Base-by-base conservation (phyloP, 2,329 filamentous ascomycete genomes). In the Tolypocladium paradoxum region DNA sequence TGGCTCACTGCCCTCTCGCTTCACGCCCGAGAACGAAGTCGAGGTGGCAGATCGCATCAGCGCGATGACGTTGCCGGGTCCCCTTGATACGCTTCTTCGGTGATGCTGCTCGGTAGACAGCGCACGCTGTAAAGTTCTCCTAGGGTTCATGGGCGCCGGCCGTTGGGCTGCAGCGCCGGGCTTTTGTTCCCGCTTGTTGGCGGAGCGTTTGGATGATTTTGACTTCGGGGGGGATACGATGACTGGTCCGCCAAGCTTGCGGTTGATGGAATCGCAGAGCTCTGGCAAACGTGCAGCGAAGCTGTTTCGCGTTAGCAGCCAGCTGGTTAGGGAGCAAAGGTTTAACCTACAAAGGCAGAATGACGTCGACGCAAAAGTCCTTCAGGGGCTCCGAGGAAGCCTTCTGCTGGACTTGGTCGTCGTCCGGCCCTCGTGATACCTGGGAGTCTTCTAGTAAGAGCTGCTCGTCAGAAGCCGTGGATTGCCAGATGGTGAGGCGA, bases 401-500 rank as follows among this genome's bases (percentile, higher is more conserved):
- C 53, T 70, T 73, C 54, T 73, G 71, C 48, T 68, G 65, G 52
- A 64, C 67, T 53, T 68, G 69, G 2, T 67, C 65, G 43, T 70
- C 69, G 2, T 58, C 56, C 1, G 65, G 60, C 6, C 64, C 59
- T 3, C 61, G 64, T 3, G 64, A 55, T 3, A 65, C 57, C 56
- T 80, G 77, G 1, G 76, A 73, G 52, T 79, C 76, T 46, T 76
- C 74, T 18, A 77, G 61, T 16, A 78, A 62, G 37, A 74, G 70
- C 54, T 78, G 67, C 52, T 82, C 78, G 57, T 86, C 80, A 24
- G 82, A 71, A 36, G 83, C 82, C 8, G 88, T 84, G 4, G 87
- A 89, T 63, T 91, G 86, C 88, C 88, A 92, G 55, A 93, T 93
- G 61, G 85, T 89, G 27, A 93, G 72, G 48, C 86, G 83, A 66